Evolutionary conservation across 345 rosid genomes (phyloP), one percentile per base, ranked within the genome.

Genomic region (Laguncularia racemosa): DNA sequence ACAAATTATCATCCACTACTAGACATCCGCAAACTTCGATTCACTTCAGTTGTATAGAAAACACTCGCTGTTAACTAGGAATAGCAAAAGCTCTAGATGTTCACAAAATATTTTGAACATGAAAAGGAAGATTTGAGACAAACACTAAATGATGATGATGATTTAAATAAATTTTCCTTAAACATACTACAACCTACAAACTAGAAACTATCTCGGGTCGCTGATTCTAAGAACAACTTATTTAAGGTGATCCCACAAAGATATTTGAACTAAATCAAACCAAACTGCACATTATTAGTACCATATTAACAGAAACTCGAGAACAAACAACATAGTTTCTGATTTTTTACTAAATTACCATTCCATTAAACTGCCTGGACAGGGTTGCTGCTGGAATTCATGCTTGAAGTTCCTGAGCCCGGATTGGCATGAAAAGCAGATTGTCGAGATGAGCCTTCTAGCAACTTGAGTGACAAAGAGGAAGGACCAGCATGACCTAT

Each of bases 371-470:
- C 73, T 4, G 91, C 89, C 44, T 82, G 95, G 64, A 88, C 78
- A 16, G 85, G 82, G 60, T 69, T 79, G 65, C 77, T 71, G 60
- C 70, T 58, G 15, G 77, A 65, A 19, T 68, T 78, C 72, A 81
- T 67, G 21, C 82, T 75, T 12, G 91, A 76, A 63, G 71, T 60
- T 50, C 76, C 78, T 21, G 88, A 67, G 45, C 81, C 68, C 13
- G 93, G 87, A 55, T 79, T 88, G 14, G 97, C 92, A 46, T 90
- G 99, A 66, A 95, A 95, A 44, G 99, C 99, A 2, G 99, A 95
- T 68, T 82, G 99, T 69, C 95, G 69, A 23, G 88, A 68, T 0
- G 97, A 75, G 21, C 90, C 92, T 1, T 83, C 86, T 2, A 65
- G 76, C 13, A 93, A 71, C 65, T 85, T 95, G 56, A 87, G 62